Percentiles rank a stretch among this genome's conserved stretches.
phyloP scores from a whole-genome alignment of 2,329 filamentous ascomycete genomes.

The Shiraia sp. region DNA sequence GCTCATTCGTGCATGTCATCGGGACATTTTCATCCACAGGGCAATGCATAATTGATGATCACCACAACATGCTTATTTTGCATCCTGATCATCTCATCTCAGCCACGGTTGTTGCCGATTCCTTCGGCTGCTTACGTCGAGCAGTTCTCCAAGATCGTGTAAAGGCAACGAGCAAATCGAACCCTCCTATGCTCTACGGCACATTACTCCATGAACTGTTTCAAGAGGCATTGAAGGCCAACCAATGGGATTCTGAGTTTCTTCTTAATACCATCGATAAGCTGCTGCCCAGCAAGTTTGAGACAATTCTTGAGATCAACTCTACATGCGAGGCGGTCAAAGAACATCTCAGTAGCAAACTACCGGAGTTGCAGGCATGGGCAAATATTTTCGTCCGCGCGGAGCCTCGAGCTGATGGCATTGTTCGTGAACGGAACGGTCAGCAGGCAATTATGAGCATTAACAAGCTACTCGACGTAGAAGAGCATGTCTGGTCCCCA shows the following conservation, averaged over 20 bases:
- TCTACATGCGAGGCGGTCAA: constrained; percentile 72
- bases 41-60: constrained; percentile 81
- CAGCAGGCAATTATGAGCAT: constrained; percentile 80
- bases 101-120: constrained; percentile 93
- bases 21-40: constrained; percentile 72
- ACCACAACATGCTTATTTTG: constrained; percentile 81
- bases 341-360: constrained; percentile 80
- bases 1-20: constrained; percentile 84
- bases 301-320: constrained; percentile 87
- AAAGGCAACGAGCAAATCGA: constrained; percentile 83
- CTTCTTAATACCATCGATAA: constrained; percentile 68
- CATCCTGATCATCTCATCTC: constrained; percentile 96
- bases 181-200: constrained; percentile 83
- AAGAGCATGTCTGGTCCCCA: constrained; percentile 98
- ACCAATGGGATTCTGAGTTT: constrained; percentile 75
- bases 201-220: constrained; percentile 95
- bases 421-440: constrained; percentile 79
- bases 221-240: constrained; percentile 82
- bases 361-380: constrained; percentile 81
- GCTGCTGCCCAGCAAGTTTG: constrained; percentile 76
- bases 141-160: constrained; percentile 94
- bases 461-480: constrained; percentile 91
- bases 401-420: constrained; percentile 70
- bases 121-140: constrained; percentile 86
- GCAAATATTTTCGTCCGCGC: constrained; percentile 77